Evolutionary conservation across 129 eudicot species (phyloP).

Genomic region (Artemisia tridentata): DNA sequence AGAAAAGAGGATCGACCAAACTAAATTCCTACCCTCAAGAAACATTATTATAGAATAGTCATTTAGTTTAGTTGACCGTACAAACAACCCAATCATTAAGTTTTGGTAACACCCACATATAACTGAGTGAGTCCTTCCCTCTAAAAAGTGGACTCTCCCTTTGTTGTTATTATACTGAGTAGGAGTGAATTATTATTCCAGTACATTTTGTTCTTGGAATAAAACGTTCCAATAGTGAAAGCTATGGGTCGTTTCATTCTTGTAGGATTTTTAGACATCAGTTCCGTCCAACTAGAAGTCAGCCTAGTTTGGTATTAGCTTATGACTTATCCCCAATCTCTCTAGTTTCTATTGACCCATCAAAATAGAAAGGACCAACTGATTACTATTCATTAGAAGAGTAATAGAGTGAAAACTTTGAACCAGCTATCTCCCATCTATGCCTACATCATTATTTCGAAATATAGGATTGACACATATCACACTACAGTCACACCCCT

Average conservation of each 20-base stretch:
- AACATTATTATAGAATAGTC: too few species aligned
- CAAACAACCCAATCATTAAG: too few species aligned
- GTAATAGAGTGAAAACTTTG: not conserved
- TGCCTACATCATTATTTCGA: not conserved
- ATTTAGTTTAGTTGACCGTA: too few species aligned
- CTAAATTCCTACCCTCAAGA: too few species aligned
- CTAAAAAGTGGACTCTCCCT: too few species aligned
- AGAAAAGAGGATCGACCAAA: too few species aligned
- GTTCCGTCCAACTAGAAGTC: not conserved
- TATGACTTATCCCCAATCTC: not conserved
- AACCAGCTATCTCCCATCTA: not conserved
- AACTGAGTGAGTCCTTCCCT: too few species aligned
- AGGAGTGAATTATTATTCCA: not conserved
- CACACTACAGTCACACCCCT: not conserved
- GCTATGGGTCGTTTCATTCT: not conserved
- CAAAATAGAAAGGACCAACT: not conserved
- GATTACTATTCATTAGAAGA: not conserved
- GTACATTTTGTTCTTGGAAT: not conserved
- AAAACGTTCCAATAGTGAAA: not conserved
- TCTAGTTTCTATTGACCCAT: not conserved
- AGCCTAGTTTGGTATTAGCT: not conserved
- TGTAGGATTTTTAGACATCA: not conserved
- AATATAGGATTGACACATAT: not conserved
- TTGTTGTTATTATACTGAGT: not conserved
- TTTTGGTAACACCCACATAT: too few species aligned